Conservation (phyloP, 2,329 filamentous ascomycete genomes). For the Calonectria henricotiae region DNA sequence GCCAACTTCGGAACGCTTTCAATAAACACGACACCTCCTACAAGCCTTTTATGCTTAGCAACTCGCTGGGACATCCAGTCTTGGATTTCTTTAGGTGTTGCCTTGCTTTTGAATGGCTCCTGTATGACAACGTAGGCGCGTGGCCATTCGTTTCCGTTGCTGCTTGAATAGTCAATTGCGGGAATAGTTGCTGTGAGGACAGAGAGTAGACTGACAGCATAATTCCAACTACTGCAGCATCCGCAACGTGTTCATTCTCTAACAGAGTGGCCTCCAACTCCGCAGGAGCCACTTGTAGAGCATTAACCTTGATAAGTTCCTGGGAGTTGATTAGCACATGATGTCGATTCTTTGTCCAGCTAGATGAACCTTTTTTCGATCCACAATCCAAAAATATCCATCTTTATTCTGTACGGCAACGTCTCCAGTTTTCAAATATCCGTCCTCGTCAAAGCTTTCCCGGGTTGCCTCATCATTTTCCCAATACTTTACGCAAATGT, state of each 20-base stretch:
- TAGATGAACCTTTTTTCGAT: slow-evolving; percentile 66
- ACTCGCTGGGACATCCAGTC: slow-evolving; percentile 65
- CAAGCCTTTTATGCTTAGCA: slow-evolving; percentile 68
- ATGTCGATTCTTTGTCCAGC: too few relatives aligned
- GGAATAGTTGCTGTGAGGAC: neutral
- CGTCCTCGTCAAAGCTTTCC: slow-evolving; percentile 66
- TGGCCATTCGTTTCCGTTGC: slow-evolving; percentile 67
- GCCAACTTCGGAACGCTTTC: slow-evolving; percentile 72
- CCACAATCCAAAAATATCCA: slow-evolving; percentile 64
- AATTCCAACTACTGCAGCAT: slow-evolving; percentile 71
- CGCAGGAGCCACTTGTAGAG: slow-evolving; percentile 73
- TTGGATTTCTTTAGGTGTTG: slow-evolving; percentile 69
- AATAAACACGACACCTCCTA: slow-evolving; percentile 69
- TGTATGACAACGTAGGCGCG: slow-evolving; percentile 69
- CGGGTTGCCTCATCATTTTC: slow-evolving; percentile 69
- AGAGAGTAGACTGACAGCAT: slow-evolving; percentile 56
- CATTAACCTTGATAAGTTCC: slow-evolving; percentile 75
- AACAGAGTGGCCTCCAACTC: slow-evolving; percentile 70
- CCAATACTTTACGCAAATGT: slow-evolving; percentile 75
- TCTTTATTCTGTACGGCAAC: slow-evolving; percentile 66
- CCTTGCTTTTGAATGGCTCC: slow-evolving; percentile 62
- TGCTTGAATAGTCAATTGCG: slow-evolving; percentile 41
- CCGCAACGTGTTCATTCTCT: slow-evolving; percentile 68
- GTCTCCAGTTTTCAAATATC: slow-evolving; percentile 75
- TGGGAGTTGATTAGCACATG: slow-evolving; percentile 49